phyloP scores from a whole-genome alignment of 768 basidiomycete genomes.

The Lyophyllum shimeji region DNA sequence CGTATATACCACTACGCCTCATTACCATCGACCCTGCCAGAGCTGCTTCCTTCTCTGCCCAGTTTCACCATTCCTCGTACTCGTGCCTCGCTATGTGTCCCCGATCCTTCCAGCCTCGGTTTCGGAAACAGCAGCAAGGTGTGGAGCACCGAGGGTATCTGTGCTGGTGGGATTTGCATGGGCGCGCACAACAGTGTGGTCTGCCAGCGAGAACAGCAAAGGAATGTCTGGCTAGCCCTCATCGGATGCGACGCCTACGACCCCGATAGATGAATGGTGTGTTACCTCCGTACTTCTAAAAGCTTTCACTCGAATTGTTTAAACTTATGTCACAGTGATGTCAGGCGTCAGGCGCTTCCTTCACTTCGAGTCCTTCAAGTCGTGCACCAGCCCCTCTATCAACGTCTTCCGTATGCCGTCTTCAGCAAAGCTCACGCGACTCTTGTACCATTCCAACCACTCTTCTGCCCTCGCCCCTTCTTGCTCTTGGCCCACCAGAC shows the following conservation, averaged over 20 bases:
- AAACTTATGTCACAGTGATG: not conserved
- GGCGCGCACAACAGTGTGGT: constrained; percentile 35
- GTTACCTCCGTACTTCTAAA: not conserved
- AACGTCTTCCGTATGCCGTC: constrained; percentile 14
- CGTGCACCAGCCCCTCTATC: constrained; percentile 10
- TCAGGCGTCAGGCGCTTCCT: not conserved
- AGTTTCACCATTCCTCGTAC: not conserved
- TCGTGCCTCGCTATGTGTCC: constrained; percentile 22
- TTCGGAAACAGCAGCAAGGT: constrained; percentile 10
- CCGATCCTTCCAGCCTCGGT: constrained; percentile 33
- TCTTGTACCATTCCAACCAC: constrained; percentile 16
- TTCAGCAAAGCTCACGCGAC: constrained; percentile 15
- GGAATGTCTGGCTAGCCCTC: constrained; percentile 44
- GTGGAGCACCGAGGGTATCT: constrained; percentile 14
- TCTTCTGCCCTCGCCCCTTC: constrained; percentile 3
- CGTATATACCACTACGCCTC: constrained; percentile 54
- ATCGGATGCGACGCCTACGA: constrained; percentile 50
- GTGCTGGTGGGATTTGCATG: constrained; percentile 37
- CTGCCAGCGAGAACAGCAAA: constrained; percentile 41
- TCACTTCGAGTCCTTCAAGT: not conserved
- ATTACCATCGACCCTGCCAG: constrained; percentile 43
- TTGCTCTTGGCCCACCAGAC: constrained; percentile 18
- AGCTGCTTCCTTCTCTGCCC: constrained; percentile 19
- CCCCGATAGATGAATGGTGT: constrained; percentile 8
- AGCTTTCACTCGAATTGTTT: not conserved